Evolutionary conservation across 2,329 filamentous ascomycete genomes (phyloP), one percentile per base, ranked within the genome.

Genomic region (Ophiocordyceps australis): DNA sequence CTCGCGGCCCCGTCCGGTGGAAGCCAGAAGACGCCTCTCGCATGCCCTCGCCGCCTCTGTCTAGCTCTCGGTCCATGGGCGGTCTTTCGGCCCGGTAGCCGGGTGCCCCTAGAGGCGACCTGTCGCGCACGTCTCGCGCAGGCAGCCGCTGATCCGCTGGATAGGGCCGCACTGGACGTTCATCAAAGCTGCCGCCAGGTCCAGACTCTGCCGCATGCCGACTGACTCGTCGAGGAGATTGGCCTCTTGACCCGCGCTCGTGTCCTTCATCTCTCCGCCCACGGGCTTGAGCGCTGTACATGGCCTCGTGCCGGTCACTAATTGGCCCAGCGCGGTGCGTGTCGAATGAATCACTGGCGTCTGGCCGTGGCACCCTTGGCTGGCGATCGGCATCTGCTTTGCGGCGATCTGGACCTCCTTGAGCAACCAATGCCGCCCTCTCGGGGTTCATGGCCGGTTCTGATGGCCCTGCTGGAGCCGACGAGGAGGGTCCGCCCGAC

Each of bases 381-480:
- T 36, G 23, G 9, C 43, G 41, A 18, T 52, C 50, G 12, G 38
- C 28, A 13, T 49, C 44, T 10, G 35, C 35, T 13, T 32, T 37
- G n/a, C 45, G 39, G 17, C 41, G 36, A 14, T 45, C 41, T 17
- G 34, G 28, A 13, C 32, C 34, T 15, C 54, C 48, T 31, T 53
- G 37, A 1, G 50, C 50, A 26, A 66, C 55, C 5, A 64, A 45
- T 7, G 62, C 55, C 17, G 63, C 61, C 29, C 65, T 55, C 26
- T 66, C 62, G 2, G 65, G 63, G 32, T 69, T 68, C 37, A 69
- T 61, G 7, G 50, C 47, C 7, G 62, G 60, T 9, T 62, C 65
- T 12, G 47, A 40, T 4, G 36, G 23, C 5, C 17, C 17, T 19
- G 43, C 39, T 4, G 33, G 17, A 10, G 30, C 30, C 19, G 45